Base-by-base conservation (phyloP, 176 grass and related monocot species). In the Cocos nucifera region DNA sequence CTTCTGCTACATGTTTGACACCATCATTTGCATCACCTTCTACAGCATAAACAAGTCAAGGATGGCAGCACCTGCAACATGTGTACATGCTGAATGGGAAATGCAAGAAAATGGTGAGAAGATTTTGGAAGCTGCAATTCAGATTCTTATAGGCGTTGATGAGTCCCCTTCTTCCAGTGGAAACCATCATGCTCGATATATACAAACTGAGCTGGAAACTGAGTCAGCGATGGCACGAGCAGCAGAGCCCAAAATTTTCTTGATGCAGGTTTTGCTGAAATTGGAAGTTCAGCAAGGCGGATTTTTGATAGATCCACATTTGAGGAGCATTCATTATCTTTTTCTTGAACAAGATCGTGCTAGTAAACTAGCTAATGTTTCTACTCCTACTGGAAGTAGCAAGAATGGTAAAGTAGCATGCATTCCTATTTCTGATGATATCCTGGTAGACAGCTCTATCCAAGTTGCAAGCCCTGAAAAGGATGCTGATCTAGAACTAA, bases 1-100 rank as follows among this genome's bases (percentile, higher is more conserved):
- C 79, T 98, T 55, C 57, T 80, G 71, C 77, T 80, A 35, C 89
- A 92, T 77, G 62, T 88, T 61, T 98, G 93, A 88, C 88, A 98
- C 74, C 59, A 15, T 66, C 88, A 88, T 53, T 59, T 98, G 64
- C 66, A 83, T 67, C 79, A 90, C n/a, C 76, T 98, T 79, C 65
- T 86, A 56, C 73, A 66, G 17, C 79, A 64, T 64, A 74, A 67
- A 66, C 70, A 61, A 58, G 30, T 63, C 54, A 19, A 35, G 65
- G 53, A 22, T 60, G 61, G 32, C 72, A 66, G 71, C 57, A 49
- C n/a, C 17, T 65, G 71, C 63, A 83, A 79, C 15, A 59, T 61
- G 25, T 76, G n/a, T n/a, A n/a, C n/a, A 52, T 69, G 27, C 49
- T 22, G 61, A 23, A 18, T 6, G 16, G 2, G 20, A 49, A 15